A percentile compares a stretch with the other conserved stretches of the same genome.
These are phyloP conservation scores for Lagenidium giganteum DNA, from an alignment of 352 stramenopile genomes.

Conservation along the genomic window DNA sequence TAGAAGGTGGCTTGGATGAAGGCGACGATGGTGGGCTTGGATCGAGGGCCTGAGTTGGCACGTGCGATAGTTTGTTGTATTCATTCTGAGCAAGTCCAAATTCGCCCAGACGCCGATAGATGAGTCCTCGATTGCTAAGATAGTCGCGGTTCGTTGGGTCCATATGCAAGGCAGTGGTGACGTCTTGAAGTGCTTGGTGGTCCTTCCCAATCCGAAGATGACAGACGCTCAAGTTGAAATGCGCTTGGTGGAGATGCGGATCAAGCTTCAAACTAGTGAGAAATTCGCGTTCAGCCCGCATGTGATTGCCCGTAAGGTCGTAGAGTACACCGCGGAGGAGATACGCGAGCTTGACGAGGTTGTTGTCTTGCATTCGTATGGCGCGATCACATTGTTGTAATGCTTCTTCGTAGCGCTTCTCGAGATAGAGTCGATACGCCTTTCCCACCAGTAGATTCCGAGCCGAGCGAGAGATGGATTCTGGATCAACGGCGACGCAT, in stretches of 20 bases:
- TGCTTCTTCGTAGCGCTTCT: conserved; percentile 53
- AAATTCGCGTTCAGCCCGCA: conserved; percentile 42
- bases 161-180: conserved; percentile 16
- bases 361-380: conserved; percentile 41
- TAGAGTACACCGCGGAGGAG: conserved; percentile 54
- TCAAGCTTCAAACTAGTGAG: conserved; percentile 33
- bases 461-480: conserved; percentile 21
- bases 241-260: conserved; percentile 46
- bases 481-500: conserved; percentile 56
- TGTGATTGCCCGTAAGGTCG: conserved; percentile 39
- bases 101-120: conserved; percentile 20
- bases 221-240: conserved; percentile 35
- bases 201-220: conserved; percentile 16
- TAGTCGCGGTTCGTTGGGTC: conserved; percentile 16
- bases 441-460: conserved; percentile 42
- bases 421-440: conserved; percentile 47
- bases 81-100: conserved; percentile 21
- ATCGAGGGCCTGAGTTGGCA: not conserved
- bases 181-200: conserved; percentile 14
- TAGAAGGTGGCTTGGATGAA: not conserved
- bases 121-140: conserved; percentile 17
- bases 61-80: conserved; percentile 16
- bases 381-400: conserved; percentile 47
- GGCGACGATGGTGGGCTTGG: not conserved
- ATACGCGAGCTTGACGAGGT: conserved; percentile 57